phyloP scores from a whole-genome alignment of 2,329 filamentous ascomycete genomes.

The Monosporascus ibericus region DNA sequence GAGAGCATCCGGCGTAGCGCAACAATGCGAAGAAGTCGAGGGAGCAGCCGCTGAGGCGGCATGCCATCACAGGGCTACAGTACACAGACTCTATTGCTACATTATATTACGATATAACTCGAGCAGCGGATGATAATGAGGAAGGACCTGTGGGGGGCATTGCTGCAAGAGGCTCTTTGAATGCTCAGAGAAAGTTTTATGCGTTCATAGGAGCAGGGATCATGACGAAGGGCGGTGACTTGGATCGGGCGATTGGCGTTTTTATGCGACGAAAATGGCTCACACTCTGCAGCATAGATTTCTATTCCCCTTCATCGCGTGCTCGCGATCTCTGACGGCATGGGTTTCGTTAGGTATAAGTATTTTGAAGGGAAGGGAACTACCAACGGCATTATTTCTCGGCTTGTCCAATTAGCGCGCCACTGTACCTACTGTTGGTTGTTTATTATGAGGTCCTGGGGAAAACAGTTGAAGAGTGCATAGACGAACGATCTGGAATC shows the following conservation, averaged over 20 bases:
- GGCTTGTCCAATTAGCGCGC: background rate
- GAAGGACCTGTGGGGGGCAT: background rate
- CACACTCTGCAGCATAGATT: slow-evolving; percentile 6
- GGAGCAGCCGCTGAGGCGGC: slow-evolving; percentile 19
- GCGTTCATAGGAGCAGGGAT: slow-evolving; percentile 2
- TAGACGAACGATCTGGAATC: background rate
- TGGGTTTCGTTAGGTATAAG: background rate
- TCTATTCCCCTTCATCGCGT: background rate
- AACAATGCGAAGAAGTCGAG: slow-evolving; percentile 48
- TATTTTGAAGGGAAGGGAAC: background rate
- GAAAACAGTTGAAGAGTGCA: background rate
- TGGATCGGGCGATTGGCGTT: slow-evolving; percentile 15
- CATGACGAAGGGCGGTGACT: slow-evolving; percentile 7
- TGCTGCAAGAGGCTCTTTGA: slow-evolving; percentile 1
- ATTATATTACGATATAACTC: slow-evolving; percentile 5
- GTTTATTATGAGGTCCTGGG: background rate
- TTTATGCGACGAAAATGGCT: slow-evolving; percentile 7
- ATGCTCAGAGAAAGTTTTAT: slow-evolving; percentile 1
- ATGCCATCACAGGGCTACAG: background rate
- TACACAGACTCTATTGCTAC: slow-evolving; percentile 4
- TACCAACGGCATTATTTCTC: background rate
- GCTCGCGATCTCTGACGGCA: too few species aligned
- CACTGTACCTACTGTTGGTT: background rate
- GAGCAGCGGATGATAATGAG: slow-evolving; percentile 1
- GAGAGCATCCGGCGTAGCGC: slow-evolving; percentile 87